Conservation (phyloP, 805 yeast genomes). For the Candida sonorensis region DNA sequence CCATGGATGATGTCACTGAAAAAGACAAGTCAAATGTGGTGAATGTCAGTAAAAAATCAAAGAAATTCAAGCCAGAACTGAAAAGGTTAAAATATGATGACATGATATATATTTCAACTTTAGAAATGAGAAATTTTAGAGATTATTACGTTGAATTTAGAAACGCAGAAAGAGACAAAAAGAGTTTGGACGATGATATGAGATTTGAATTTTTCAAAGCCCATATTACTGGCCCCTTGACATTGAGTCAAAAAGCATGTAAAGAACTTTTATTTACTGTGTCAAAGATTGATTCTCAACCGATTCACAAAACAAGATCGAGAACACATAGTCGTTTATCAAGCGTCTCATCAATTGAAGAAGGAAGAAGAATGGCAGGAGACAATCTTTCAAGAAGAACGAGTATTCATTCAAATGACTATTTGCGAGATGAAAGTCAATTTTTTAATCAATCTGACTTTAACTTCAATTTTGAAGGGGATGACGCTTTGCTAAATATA, state of each 20-base stretch:
- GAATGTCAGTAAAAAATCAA: background rate
- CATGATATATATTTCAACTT: conserved; percentile 10
- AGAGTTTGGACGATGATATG: background rate
- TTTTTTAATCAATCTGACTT: background rate
- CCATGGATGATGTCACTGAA: background rate
- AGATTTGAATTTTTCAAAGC: background rate
- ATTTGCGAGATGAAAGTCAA: background rate
- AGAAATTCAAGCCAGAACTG: background rate
- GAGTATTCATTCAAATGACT: background rate
- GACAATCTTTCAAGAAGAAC: conserved; percentile 9
- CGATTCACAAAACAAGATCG: too few species aligned
- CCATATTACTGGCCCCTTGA: background rate
- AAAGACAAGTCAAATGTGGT: background rate
- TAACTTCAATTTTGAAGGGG: conserved; percentile 7
- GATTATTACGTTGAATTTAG: conserved; percentile 3
- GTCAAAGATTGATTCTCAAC: too few species aligned
- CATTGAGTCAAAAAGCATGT: too few species aligned
- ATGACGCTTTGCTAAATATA: conserved; percentile 17
- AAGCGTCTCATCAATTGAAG: conserved; percentile 22
- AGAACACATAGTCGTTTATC: conserved; percentile 15
- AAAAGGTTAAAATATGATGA: conserved; percentile 3
- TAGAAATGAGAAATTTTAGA: conserved; percentile 10
- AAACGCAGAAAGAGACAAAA: background rate
- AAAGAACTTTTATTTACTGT: too few species aligned
- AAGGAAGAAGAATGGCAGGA: conserved; percentile 16